phyloP scores from a whole-genome alignment of 2,329 filamentous ascomycete species.

The Leptographium galeiforme region DNA sequence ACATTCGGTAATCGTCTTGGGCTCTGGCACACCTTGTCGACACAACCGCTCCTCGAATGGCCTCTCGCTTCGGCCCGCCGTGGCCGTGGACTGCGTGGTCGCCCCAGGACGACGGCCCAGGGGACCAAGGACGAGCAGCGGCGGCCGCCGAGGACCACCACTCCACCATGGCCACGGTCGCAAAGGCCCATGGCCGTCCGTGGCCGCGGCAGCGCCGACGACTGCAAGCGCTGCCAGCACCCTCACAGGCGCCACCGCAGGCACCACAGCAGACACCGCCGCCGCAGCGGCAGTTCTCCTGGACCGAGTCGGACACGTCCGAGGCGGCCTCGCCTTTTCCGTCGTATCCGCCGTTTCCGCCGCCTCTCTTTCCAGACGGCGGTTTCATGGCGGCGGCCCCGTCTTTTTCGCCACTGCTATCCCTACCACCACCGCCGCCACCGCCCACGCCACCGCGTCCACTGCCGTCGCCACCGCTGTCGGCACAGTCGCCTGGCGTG shows the following conservation, averaged over 20 bases:
- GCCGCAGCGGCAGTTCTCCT: neutral
- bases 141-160: no score
- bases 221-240: no score
- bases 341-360: neutral
- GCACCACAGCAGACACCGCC: neutral
- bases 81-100: no score
- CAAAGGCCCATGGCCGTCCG: neutral
- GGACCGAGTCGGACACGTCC: neutral
- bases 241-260: neutral
- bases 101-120: no score
- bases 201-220: neutral
- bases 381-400: no score
- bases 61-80: no score
- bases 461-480: neutral
- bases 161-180: no score
- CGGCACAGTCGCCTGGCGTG: neutral
- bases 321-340: neutral
- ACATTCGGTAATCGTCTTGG: neutral
- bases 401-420: no score
- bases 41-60: no score
- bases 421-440: neutral
- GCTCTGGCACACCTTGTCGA: neutral
- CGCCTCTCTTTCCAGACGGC: no score
- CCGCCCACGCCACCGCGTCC: neutral
- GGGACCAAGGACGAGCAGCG: no score